Percentiles rank a stretch among this genome's conserved stretches.
phyloP scores from a whole-genome alignment of 1,139 yeast genomes.

The Candida frijolesensis region DNA sequence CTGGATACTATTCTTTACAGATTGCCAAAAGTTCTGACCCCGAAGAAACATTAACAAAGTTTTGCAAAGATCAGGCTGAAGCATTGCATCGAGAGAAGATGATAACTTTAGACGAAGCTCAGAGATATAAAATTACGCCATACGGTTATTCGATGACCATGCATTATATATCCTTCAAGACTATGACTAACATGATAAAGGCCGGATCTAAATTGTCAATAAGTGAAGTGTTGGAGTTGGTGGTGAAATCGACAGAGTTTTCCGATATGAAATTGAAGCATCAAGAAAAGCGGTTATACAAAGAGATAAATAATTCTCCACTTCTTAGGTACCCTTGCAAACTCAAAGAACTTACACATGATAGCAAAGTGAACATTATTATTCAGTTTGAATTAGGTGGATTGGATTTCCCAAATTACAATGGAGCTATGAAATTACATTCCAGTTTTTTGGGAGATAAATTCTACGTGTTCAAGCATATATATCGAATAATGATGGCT shows the following conservation, averaged over 20 bases:
- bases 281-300: slow-evolving; percentile 45
- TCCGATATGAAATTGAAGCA: slow-evolving; percentile 37
- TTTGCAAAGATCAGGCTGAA: slow-evolving; percentile 30
- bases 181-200: slow-evolving; percentile 37
- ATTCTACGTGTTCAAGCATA: slow-evolving; percentile 36
- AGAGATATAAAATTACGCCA: slow-evolving; percentile 27
- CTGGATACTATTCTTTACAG: slow-evolving; percentile 32
- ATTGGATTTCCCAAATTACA: slow-evolving; percentile 41
- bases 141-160: slow-evolving; percentile 50
- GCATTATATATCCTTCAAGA: slow-evolving; percentile 44
- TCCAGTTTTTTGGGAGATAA: slow-evolving; percentile 45
- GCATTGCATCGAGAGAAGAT: slow-evolving; percentile 30
- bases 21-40: slow-evolving; percentile 16
- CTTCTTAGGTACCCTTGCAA: slow-evolving; percentile 32
- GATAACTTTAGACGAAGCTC: slow-evolving; percentile 17
- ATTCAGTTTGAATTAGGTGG: slow-evolving; percentile 53
- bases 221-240: slow-evolving; percentile 24
- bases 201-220: slow-evolving; percentile 15
- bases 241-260: slow-evolving; percentile 43
- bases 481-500: slow-evolving; percentile 42
- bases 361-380: slow-evolving; percentile 37
- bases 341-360: slow-evolving; percentile 21
- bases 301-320: slow-evolving; percentile 40
- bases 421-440: slow-evolving; percentile 37
- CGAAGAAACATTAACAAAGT: slow-evolving; percentile 27